Evolutionary conservation across 768 basidiomycete species (phyloP), one percentile per base, ranked within the genome.

Genomic region (Rhodotorula taiwanensis): DNA sequence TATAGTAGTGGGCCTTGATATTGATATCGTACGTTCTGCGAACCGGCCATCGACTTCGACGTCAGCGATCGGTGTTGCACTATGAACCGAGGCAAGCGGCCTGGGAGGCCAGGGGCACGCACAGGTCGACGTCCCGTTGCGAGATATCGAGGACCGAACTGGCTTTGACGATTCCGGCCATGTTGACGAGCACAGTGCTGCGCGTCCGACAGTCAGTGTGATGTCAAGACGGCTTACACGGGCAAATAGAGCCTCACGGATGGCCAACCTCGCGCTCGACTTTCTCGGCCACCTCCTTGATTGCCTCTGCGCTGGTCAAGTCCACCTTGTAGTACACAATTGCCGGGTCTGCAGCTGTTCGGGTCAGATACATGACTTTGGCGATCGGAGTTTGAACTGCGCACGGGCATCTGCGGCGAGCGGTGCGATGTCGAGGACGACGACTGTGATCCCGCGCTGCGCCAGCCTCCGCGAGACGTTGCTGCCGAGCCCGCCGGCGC

Each of bases 161-260:
- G 30, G 92, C 91, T 76, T 92, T 88, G 30, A 88, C 89, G 60
- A 95, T 84, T 25, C 93, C 95, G 0, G 94, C 95, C 73, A 94
- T 97, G 78, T 97, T 98, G 70, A 99, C 79, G 28, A 99, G 77
- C 43, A 97, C 81, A 0, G 95, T 95, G 23, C 66, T 67, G 58
- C 3, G n/a, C n/a, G n/a, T n/a, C n/a, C n/a, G n/a, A n/a, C n/a
- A n/a, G n/a, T n/a, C n/a, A n/a, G n/a, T n/a, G n/a, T n/a, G n/a
- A n/a, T n/a, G n/a, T n/a, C n/a, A n/a, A n/a, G n/a, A n/a, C n/a
- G n/a, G n/a, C n/a, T n/a, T n/a, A n/a, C 21, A 21, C 5, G 42
- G 30, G 39, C 9, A 30, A 54, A 23, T 36, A 16, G 14, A 30
- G n/a, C n/a, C 63, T 28, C 62, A 64, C 67, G 62, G 62, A 23